Evolutionary conservation across 192 early-diverging fungal species (phyloP), one percentile per base, ranked within the genome.

Genomic region (Gigaspora rosea): DNA sequence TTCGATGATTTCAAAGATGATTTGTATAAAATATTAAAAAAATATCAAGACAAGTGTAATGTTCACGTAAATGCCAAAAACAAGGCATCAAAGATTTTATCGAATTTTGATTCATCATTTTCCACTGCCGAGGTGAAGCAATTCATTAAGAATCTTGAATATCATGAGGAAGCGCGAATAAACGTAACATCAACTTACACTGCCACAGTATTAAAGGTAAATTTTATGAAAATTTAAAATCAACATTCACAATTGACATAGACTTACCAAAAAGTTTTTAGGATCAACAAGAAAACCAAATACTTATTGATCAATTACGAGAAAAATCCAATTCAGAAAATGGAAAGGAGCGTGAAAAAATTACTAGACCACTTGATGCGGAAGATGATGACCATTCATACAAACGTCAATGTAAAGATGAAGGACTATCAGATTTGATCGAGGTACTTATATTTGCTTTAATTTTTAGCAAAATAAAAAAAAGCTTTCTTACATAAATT

Each of bases 381-480:
- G 61, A 63, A 63, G 20, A 63, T 63, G 22, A 35, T 63, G 61
- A 63, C 20, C 22, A 63, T 63, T 63, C 3, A 0, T 63, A 63
- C 61, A 63, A 63, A 63, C 3, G 61, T 63, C 22, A 63, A 63
- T 63, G 22, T 63, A 63, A 32, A 63, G 22, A 63, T n/a, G 22
- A 63, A 63, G 20, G 22, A 63, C 22, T 63, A 56, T 56, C 32
- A 63, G 0, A 63, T 63, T 63, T 63, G 33, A 33, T 63, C 20
- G 22, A 63, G 22, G 61, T 63, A 63, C 20, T 63, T 63, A 63
- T 63, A 63, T 32, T 63, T 70, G 47, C 16, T 50, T 69, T 69
- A 69, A 69, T 69, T 69, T 69, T 69, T 69, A 69, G 0, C 4
- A 51, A n/a, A 27, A 69, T 15, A 64, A 69, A 27, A 50, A 69